Conservation (phyloP, 441 rosid genomes). For the Raphanus hybrid region DNA sequence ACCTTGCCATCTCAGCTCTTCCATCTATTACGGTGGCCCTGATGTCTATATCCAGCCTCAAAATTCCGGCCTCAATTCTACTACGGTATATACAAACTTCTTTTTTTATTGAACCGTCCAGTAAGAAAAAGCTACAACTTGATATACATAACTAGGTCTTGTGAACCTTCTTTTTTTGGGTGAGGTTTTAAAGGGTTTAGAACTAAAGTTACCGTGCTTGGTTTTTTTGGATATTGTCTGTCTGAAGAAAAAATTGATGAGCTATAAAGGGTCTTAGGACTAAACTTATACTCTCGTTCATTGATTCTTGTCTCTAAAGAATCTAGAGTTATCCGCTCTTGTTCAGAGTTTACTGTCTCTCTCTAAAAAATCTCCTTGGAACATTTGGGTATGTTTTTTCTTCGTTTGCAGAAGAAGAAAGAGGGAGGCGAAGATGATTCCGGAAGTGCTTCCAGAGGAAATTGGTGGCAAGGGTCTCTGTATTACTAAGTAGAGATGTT, state of each 20-base stretch:
- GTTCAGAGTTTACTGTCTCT: not conserved
- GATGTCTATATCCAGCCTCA: conserved; percentile 68
- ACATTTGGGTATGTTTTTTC: not conserved
- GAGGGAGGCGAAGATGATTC: conserved; percentile 81
- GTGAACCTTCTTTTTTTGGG: not conserved
- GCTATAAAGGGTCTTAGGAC: not conserved
- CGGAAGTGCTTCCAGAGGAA: conserved; percentile 80
- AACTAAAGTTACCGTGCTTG: not conserved
- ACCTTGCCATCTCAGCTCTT: conserved; percentile 89
- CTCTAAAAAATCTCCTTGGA: not conserved
- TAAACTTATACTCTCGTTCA: not conserved
- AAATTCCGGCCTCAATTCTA: conserved; percentile 50
- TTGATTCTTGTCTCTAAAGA: not conserved
- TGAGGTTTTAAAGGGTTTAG: not conserved
- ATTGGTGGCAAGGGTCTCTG: conserved; percentile 80
- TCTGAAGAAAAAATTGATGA: conserved; percentile 3
- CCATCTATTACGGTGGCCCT: conserved; percentile 93
- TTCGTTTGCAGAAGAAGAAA: conserved; percentile 45
- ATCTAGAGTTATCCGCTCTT: not conserved
- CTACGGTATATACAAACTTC: conserved; percentile 40
- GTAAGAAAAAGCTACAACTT: not conserved
- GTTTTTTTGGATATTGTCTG: not conserved
- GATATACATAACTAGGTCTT: not conserved
- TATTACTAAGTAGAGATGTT: conserved; percentile 40
- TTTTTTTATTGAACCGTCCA: too few species aligned